Evolutionary conservation across 306 rosid species (phyloP), one percentile per base, ranked within the genome.

Genomic region (Malus fusca): DNA sequence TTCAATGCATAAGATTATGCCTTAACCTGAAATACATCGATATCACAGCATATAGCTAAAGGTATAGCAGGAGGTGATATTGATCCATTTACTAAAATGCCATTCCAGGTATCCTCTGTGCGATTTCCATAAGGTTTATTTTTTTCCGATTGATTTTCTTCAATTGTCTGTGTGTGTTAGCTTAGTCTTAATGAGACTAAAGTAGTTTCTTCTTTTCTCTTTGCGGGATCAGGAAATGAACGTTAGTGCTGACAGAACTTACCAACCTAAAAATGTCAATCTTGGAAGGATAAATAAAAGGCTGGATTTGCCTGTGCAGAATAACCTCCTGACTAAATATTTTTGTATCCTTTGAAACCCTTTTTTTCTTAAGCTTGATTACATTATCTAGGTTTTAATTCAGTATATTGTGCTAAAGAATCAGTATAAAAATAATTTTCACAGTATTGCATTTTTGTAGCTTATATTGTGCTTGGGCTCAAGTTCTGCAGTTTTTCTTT

Each of bases 41-140:
- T 92, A 86, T 84, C 91, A 21, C 87, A 81, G 85, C 69, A 86
- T 79, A 85, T 84, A 79, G 97, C 89, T 42, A 91, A 92, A 83
- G 88, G 97, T 64, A 89, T 95, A 78, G 99, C 97, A 67, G 92
- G 85, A 82, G 97, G 97, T 46, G 91, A 95, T 78, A 81, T 87
- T 13, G 97, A 95, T 87, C 99, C 99, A 76, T 82, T 91, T 84
- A 90, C 96, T 79, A 89, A 89, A 79, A 78, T 83, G 80, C 92
- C 90, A 78, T 85, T 95, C 74, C 84, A 89, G 97, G 96, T 95
- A 84, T 71, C 40, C 60, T 63, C 60, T 73, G 21, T 60, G 33
- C 68, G 77, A 81, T 75, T 63, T 44, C 42, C 40, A 1, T 64
- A 52, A 30, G 4, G 18, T 8, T 56, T 25, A 17, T 19, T 75